These are phyloP conservation scores for Chaetomium tenue DNA, from an alignment of 495 filamentous ascomycete genomes.

Conservation along the genomic window DNA sequence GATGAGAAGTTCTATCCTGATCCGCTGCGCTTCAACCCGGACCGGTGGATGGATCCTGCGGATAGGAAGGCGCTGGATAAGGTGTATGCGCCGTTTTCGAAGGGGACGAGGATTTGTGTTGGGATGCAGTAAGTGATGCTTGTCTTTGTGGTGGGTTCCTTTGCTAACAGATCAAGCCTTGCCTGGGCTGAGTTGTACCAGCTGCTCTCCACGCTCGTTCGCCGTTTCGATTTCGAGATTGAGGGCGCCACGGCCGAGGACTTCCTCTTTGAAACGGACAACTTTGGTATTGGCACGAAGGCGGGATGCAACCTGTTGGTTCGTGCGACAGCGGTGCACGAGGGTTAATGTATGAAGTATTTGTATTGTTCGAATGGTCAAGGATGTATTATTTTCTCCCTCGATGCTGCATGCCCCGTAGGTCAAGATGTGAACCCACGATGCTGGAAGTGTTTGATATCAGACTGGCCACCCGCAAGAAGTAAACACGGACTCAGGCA, in stretches of 20 bases:
- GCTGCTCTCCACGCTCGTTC: constrained; percentile 23
- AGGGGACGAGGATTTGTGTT: constrained; percentile 31
- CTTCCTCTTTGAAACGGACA: constrained; percentile 30
- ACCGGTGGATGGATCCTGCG: constrained; percentile 25
- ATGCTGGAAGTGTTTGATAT: no score
- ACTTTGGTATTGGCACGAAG: constrained; percentile 35
- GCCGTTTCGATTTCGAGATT: constrained; percentile 31
- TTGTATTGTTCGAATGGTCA: no score
- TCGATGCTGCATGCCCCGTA: no score
- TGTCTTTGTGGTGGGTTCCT: neutral
- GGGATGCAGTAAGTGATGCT: constrained; percentile 36
- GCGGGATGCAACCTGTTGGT: constrained; percentile 7
- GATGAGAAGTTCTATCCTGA: constrained; percentile 30
- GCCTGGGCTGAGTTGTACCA: constrained; percentile 37
- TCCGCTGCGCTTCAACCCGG: constrained; percentile 24
- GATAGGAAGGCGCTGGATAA: constrained; percentile 21
- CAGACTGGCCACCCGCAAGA: no score
- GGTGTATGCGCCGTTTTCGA: constrained; percentile 30
- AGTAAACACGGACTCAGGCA: no score
- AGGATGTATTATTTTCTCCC: no score
- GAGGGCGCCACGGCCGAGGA: constrained; percentile 22
- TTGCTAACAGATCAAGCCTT: constrained; percentile 20
- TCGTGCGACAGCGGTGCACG: no score
- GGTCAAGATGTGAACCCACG: no score
- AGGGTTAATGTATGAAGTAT: no score